Conservation (phyloP, 192 early-diverging fungal genomes). For the Linnemannia schmuckeri region DNA sequence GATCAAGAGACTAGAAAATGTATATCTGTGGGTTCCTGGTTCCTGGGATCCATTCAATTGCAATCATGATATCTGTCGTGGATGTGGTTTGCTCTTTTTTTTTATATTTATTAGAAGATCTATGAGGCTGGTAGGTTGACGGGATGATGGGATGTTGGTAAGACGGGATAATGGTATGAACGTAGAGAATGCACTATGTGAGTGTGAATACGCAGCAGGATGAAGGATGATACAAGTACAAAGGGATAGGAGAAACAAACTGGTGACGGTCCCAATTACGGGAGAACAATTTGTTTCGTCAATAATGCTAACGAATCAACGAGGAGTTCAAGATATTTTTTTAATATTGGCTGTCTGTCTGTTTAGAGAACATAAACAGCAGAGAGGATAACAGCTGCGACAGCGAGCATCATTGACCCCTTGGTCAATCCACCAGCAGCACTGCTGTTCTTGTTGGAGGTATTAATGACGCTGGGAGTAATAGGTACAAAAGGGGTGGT, state of each 20-base stretch:
- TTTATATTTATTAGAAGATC: not conserved
- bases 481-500: not conserved
- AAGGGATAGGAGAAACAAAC: too few relatives aligned
- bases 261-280: too few relatives aligned
- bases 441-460: not conserved
- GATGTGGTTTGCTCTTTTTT: not conserved
- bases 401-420: not conserved
- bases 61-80: too few relatives aligned
- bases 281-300: too few relatives aligned
- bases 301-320: not conserved
- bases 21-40: not conserved
- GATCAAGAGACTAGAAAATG: not conserved
- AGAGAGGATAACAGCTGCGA: not conserved
- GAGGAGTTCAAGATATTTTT: too few relatives aligned
- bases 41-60: not conserved
- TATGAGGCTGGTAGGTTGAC: not conserved
- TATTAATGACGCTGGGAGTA: too few relatives aligned
- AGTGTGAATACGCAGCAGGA: not conserved
- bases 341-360: too few relatives aligned
- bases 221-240: not conserved
- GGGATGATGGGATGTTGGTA: not conserved
- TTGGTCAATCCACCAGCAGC: not conserved
- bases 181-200: too few relatives aligned
- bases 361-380: slow-evolving; percentile 12
- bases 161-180: not conserved